Evolutionary conservation across 495 filamentous ascomycete species (phyloP).

Genomic region (Annulohypoxylon nitens): DNA sequence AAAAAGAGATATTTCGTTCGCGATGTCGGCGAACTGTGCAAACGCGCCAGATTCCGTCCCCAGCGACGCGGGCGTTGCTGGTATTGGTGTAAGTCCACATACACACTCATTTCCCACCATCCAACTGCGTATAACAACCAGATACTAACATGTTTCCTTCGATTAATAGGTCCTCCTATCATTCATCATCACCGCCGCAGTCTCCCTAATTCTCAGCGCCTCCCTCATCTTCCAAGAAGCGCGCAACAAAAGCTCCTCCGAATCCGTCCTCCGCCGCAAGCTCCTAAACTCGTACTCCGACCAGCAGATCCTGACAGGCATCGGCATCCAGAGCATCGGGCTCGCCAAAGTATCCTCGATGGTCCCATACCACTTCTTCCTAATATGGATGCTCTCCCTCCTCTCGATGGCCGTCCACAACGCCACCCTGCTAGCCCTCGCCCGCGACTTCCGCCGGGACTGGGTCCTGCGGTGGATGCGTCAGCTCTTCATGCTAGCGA

Average conservation of each 20-base stretch:
- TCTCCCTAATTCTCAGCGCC: constrained; percentile 59
- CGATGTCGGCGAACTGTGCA: constrained; percentile 60
- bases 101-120: not conserved
- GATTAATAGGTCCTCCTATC: constrained; percentile 66
- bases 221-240: constrained; percentile 64
- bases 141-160: not conserved
- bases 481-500: constrained; percentile 70
- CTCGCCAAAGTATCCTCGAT: constrained; percentile 64
- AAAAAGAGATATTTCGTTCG: not conserved
- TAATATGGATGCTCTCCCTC: constrained; percentile 71
- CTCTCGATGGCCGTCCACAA: constrained; percentile 71
- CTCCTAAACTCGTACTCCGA: constrained; percentile 69
- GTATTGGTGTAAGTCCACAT: constrained; percentile 63
- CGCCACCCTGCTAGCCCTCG: constrained; percentile 66
- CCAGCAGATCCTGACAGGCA: constrained; percentile 72
- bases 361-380: constrained; percentile 72
- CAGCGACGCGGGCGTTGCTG: constrained; percentile 70
- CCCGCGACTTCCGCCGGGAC: constrained; percentile 71
- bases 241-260: constrained; percentile 49
- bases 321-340: constrained; percentile 68
- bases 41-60: constrained; percentile 56
- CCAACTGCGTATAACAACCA: not conserved
- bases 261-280: constrained; percentile 64
- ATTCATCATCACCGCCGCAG: constrained; percentile 67
- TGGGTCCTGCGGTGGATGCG: constrained; percentile 72